phyloP scores from a whole-genome alignment of 495 filamentous ascomycete species.

The Penicillium atrosanguineum region DNA sequence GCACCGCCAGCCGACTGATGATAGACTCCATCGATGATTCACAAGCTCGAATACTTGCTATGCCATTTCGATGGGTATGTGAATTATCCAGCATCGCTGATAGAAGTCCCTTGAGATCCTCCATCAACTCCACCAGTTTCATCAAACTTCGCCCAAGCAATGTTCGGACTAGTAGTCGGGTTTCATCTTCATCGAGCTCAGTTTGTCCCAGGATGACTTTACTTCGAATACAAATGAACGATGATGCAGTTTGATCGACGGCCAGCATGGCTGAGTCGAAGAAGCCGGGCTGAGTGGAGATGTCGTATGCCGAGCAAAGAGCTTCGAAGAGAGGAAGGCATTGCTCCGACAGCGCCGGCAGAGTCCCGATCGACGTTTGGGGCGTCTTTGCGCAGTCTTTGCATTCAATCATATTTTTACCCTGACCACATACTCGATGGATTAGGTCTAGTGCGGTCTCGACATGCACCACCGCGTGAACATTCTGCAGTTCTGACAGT shows the following conservation, averaged over 20 bases:
- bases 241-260: slow-evolving; percentile 22
- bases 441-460: slow-evolving; percentile 27
- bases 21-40: slow-evolving; percentile 24
- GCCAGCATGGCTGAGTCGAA: slow-evolving; percentile 24
- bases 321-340: slow-evolving; percentile 33
- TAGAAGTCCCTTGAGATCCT: slow-evolving; percentile 15
- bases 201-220: slow-evolving; percentile 29
- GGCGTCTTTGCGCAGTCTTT: slow-evolving; percentile 20
- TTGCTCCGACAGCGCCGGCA: slow-evolving; percentile 26
- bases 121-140: slow-evolving; percentile 26
- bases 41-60: slow-evolving; percentile 16
- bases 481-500: slow-evolving; percentile 25
- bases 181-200: slow-evolving; percentile 32
- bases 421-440: slow-evolving; percentile 27
- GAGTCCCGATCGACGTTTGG: slow-evolving; percentile 20
- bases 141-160: slow-evolving; percentile 25
- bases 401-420: slow-evolving; percentile 25
- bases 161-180: slow-evolving; percentile 25
- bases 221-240: slow-evolving; percentile 32
- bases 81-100: slow-evolving; percentile 13
- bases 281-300: slow-evolving; percentile 22
- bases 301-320: slow-evolving; percentile 29
- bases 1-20: slow-evolving; percentile 23
- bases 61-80: slow-evolving; percentile 12
- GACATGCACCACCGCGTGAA: slow-evolving; percentile 28